Percentiles rank a stretch among this genome's conserved stretches.
Evolutionary conservation across 257 asterid genomes (phyloP).

Genomic region (Echites panduratus): DNA sequence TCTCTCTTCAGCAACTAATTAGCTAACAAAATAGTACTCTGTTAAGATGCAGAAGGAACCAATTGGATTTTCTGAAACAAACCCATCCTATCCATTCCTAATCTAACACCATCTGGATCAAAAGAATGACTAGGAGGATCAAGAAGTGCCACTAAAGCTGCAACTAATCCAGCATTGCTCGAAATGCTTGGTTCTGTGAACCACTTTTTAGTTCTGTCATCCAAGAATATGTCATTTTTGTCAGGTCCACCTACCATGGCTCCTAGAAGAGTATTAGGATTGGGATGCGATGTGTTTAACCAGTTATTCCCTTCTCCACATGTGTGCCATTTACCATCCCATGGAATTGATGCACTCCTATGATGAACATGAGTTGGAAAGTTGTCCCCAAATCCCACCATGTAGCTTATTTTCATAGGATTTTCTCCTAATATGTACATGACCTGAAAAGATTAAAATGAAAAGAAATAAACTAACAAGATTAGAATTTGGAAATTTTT

Average conservation of each 20-base stretch:
- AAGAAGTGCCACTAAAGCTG: conserved; percentile 47
- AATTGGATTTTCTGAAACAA: conserved; percentile 37
- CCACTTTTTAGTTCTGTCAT: conserved; percentile 32
- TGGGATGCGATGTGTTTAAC: conserved; percentile 22
- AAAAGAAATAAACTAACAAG: background rate
- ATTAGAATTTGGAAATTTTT: background rate
- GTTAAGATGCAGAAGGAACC: conserved; percentile 9
- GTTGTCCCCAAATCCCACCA: conserved; percentile 44
- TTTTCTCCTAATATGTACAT: conserved; percentile 56
- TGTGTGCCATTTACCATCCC: conserved; percentile 25
- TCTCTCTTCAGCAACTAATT: background rate
- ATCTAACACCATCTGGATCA: conserved; percentile 17
- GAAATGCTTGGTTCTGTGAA: conserved; percentile 50
- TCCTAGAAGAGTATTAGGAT: conserved; percentile 41
- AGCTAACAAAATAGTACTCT: background rate
- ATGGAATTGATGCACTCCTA: conserved; percentile 57
- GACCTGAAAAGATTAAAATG: conserved; percentile 25
- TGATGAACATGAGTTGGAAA: conserved; percentile 49
- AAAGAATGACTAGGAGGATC: conserved; percentile 24
- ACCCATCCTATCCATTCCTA: conserved; percentile 46
- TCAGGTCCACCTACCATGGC: conserved; percentile 65
- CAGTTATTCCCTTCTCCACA: conserved; percentile 40
- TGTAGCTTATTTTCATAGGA: conserved; percentile 50
- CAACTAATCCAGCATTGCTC: conserved; percentile 53
- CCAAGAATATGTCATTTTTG: conserved; percentile 30